Evolutionary conservation across 2,329 filamentous ascomycete species (phyloP), one percentile per base, ranked within the genome.

Genomic region (Trichoderma cornu-damae): DNA sequence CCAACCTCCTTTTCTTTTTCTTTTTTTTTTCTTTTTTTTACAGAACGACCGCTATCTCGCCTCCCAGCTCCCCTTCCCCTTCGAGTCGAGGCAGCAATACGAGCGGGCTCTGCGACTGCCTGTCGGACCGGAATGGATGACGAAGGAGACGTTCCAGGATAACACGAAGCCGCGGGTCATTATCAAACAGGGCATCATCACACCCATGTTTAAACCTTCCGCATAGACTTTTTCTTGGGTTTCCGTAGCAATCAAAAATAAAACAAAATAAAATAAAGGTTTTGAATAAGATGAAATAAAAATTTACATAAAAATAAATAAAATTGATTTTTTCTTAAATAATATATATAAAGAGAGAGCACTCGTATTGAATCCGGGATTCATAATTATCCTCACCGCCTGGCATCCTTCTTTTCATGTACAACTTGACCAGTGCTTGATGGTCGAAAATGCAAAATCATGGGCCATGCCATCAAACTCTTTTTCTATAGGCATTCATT

Each of bases 101-200:
- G 94, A 99, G 78, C 79, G 93, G 50, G 89, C 88, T 62, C 77
- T 97, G 59, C 81, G 93, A 42, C 75, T 96, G 63, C 94, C 94
- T 1, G 84, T 97, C 60, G 94, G 94, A 1, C 90, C 88, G 14
- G 93, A 99, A 73, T 99, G 93, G 92, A 85, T 86, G 64, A 97
- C 93, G n/a, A 96, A 96, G 81, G 85, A 90, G 76, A 90, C 88
- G 12, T 94, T 94, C 80, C 92, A 97, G 77, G 84, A 88, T 65
- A 83, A 83, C 60, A 96, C 89, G 59, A 96, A 93, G 81, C 94
- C 94, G 59, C 84, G 90, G 66, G 82, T 97, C 63, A 78, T 97
- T 71, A 77, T 96, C 71, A 96, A 96, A 78, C 89, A 92, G 75
- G 94, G 94, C 46, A 80, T 95, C 63, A 91, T 99, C 72, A 82